Evolutionary conservation across 805 yeast genomes (phyloP).

Genomic region (Myxozyma mucilagina): DNA sequence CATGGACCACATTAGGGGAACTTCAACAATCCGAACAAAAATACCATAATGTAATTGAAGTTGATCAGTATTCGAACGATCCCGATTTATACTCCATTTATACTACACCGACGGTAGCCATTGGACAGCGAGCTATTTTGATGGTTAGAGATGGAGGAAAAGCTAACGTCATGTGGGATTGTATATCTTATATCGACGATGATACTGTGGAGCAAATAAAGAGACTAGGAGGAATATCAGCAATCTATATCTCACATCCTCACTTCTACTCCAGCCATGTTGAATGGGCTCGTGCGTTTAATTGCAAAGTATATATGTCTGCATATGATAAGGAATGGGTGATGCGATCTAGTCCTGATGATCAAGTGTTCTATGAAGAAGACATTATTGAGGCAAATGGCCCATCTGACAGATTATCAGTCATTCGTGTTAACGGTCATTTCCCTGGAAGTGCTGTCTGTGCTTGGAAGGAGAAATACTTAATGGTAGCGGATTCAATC

Average conservation of each 20-base stretch:
- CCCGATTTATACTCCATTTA: constrained; percentile 20
- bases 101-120: constrained; percentile 30
- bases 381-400: neutral
- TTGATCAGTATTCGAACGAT: constrained; percentile 5
- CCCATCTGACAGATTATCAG: neutral
- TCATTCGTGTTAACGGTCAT: constrained; percentile 27
- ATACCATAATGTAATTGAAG: constrained; percentile 21
- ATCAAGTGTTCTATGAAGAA: constrained; percentile 13
- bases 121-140: constrained; percentile 32
- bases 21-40: constrained; percentile 7
- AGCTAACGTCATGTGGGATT: constrained; percentile 32
- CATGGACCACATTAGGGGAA: constrained; percentile 21
- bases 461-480: constrained; percentile 17
- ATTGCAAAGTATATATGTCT: constrained; percentile 25
- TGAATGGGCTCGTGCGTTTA: constrained; percentile 33
- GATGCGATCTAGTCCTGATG: constrained; percentile 9
- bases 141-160: constrained; percentile 24
- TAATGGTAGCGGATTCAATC: constrained; percentile 32
- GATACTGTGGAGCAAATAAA: constrained; percentile 17
- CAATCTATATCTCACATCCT: constrained; percentile 33
- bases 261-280: constrained; percentile 30
- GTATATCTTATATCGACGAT: constrained; percentile 26
- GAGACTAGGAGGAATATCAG: constrained; percentile 24
- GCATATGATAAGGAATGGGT: constrained; percentile 24
- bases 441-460: constrained; percentile 32